A percentile compares a stretch with the other conserved stretches of the same genome.
phyloP scores from a whole-genome alignment of 2,329 filamentous ascomycete species.

The Cryoendolithus antarcticus region DNA sequence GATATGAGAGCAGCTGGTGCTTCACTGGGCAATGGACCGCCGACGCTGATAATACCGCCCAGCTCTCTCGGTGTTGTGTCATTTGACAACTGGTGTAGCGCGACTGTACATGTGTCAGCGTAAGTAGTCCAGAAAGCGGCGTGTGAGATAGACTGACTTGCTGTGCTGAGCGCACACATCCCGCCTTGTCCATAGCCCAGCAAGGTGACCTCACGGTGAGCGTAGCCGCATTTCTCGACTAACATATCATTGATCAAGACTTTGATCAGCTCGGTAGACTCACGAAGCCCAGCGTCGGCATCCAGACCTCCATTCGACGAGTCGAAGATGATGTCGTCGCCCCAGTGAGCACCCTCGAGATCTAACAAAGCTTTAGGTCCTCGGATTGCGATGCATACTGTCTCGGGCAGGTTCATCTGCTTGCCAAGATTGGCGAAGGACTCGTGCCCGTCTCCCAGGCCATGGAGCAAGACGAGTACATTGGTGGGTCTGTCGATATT shows the following conservation, averaged over 20 bases:
- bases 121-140: background rate
- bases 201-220: conserved; percentile 31
- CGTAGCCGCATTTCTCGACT: conserved; percentile 37
- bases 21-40: conserved; percentile 43
- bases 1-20: conserved; percentile 27
- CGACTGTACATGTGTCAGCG: conserved; percentile 5
- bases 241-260: conserved; percentile 32
- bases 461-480: conserved; percentile 71
- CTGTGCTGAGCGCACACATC: conserved; percentile 39
- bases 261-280: conserved; percentile 29
- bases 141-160: conserved; percentile 18
- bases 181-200: conserved; percentile 41
- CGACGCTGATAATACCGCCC: conserved; percentile 51
- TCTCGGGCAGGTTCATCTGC: conserved; percentile 62
- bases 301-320: conserved; percentile 40
- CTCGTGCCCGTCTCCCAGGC: conserved; percentile 62
- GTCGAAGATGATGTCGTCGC: conserved; percentile 47
- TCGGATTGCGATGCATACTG: conserved; percentile 61
- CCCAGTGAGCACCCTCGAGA: conserved; percentile 53
- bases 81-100: conserved; percentile 8
- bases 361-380: conserved; percentile 57
- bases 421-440: conserved; percentile 59
- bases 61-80: conserved; percentile 27
- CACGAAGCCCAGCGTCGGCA: conserved; percentile 40
- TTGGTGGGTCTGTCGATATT: conserved; percentile 51